A percentile compares a stretch with the other conserved stretches of the same genome.
phyloP scores from a whole-genome alignment of 1,284 basidiomycete genomes.

The Ganoderma multipileum region DNA sequence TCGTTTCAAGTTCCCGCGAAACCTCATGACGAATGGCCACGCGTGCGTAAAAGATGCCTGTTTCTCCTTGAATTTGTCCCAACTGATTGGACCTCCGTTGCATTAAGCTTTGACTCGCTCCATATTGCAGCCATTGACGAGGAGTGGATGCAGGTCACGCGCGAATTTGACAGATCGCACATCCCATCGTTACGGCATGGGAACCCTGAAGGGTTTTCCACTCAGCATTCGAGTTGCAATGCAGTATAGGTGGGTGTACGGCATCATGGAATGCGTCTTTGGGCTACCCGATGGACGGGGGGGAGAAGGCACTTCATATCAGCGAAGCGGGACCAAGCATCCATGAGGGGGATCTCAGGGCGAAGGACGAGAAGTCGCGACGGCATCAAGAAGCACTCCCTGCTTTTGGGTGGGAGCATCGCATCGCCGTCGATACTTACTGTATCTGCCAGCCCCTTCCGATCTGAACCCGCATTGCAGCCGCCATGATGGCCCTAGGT shows the following conservation, averaged over 20 bases:
- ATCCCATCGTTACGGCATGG: neutral
- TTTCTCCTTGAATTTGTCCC: neutral
- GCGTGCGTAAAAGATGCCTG: neutral
- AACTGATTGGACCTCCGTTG: neutral
- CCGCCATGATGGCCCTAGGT: neutral
- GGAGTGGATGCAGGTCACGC: neutral
- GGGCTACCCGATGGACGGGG: too few species aligned
- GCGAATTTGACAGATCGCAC: neutral
- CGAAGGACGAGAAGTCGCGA: neutral
- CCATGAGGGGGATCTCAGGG: neutral
- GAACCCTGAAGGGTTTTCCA: neutral
- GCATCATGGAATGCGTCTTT: neutral
- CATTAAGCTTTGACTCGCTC: neutral
- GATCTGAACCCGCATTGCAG: slow-evolving; percentile 1
- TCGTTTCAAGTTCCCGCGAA: neutral
- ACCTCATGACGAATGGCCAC: neutral
- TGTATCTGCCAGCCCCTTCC: neutral
- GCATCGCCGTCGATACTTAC: neutral
- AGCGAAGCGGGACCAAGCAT: neutral
- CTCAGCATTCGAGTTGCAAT: neutral
- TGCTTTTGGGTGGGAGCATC: neutral
- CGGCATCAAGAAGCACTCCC: neutral
- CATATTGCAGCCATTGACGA: neutral
- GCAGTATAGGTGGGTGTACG: neutral
- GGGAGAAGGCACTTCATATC: neutral